phyloP scores from a whole-genome alignment of 2,329 filamentous ascomycete species.

The Salinomyces thailandicus region DNA sequence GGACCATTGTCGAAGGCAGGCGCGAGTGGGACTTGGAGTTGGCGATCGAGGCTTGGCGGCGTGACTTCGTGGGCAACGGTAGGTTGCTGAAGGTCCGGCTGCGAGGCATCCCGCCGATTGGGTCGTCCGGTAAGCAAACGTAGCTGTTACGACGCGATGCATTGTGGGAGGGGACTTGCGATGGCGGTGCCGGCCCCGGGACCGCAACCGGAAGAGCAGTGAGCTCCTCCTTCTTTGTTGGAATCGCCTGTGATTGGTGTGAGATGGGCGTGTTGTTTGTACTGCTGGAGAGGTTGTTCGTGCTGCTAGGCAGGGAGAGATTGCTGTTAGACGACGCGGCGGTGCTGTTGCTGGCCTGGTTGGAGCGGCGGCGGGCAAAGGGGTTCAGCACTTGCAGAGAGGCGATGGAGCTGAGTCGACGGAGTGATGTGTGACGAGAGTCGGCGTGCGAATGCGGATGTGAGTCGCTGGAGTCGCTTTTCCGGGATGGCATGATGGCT shows the following conservation, averaged over 20 bases:
- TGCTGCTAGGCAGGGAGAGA: slow-evolving; percentile 10
- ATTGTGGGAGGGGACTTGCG: slow-evolving; percentile 7
- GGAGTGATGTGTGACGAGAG: slow-evolving; percentile 16
- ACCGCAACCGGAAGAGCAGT: slow-evolving; percentile 3
- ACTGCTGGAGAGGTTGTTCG: slow-evolving; percentile 6
- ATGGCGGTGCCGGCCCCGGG: too few species aligned
- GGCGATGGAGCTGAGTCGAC: slow-evolving; percentile 25
- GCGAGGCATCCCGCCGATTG: slow-evolving; percentile 24
- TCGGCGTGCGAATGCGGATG: slow-evolving; percentile 3
- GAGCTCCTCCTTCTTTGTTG: slow-evolving; percentile 7
- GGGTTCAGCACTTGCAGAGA: slow-evolving; percentile 25
- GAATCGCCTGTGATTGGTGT: slow-evolving; percentile 3
- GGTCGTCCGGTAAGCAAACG: slow-evolving; percentile 24
- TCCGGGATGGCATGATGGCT: not conserved
- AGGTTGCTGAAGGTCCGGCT: slow-evolving; percentile 29
- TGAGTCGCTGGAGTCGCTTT: slow-evolving; percentile 7
- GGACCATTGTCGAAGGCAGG: slow-evolving; percentile 14
- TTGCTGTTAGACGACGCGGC: slow-evolving; percentile 15
- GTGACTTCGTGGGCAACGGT: slow-evolving; percentile 18
- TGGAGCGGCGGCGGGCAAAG: slow-evolving; percentile 24
- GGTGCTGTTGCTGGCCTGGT: slow-evolving; percentile 14
- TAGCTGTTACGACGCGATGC: slow-evolving; percentile 20
- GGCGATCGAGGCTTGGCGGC: slow-evolving; percentile 13
- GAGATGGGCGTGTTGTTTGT: slow-evolving; percentile 6
- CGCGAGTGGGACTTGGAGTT: slow-evolving; percentile 20